phyloP scores from a whole-genome alignment of 1,139 yeast genomes.

The Scheffersomyces stambukii region DNA sequence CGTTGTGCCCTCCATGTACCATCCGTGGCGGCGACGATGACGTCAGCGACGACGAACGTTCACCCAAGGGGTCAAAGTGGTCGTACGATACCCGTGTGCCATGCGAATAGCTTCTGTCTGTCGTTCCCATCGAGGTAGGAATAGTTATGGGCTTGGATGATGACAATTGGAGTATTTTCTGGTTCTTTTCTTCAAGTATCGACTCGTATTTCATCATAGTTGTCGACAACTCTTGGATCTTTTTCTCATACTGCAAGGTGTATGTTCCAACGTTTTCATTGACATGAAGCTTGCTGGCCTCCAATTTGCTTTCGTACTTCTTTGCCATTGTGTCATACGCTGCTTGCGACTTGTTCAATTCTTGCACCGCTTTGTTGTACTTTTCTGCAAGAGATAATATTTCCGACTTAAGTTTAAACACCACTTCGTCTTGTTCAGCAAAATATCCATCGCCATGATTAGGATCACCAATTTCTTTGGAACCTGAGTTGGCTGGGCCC shows the following conservation, averaged over 20 bases:
- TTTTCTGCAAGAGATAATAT: constrained; percentile 15
- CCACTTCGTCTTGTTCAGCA: constrained; percentile 17
- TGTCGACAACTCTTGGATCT: constrained; percentile 28
- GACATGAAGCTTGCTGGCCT: constrained; percentile 23
- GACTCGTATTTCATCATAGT: constrained; percentile 31
- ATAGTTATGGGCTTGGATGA: constrained; percentile 43
- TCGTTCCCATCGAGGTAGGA: constrained; percentile 15
- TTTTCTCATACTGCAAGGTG: constrained; percentile 23
- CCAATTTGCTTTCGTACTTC: constrained; percentile 21
- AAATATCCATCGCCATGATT: not conserved
- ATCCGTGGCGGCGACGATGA: constrained; percentile 6
- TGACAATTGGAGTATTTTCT: constrained; percentile 30
- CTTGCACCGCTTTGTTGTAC: constrained; percentile 14
- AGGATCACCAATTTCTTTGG: constrained; percentile 3
- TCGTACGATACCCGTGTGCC: constrained; percentile 4
- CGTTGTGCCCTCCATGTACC: not conserved
- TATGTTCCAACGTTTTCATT: constrained; percentile 19
- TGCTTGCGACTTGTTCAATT: constrained; percentile 14
- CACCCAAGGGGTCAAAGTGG: constrained; percentile 7
- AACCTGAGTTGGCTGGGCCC: constrained; percentile 3
- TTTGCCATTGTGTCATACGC: constrained; percentile 15
- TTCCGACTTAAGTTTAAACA: constrained; percentile 18
- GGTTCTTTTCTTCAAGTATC: constrained; percentile 36
- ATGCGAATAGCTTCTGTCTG: constrained; percentile 5
- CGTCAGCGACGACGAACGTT: too few species aligned